These are phyloP conservation scores for Biscogniauxia marginata DNA, from an alignment of 2,329 filamentous ascomycete species.

Conservation along the genomic window DNA sequence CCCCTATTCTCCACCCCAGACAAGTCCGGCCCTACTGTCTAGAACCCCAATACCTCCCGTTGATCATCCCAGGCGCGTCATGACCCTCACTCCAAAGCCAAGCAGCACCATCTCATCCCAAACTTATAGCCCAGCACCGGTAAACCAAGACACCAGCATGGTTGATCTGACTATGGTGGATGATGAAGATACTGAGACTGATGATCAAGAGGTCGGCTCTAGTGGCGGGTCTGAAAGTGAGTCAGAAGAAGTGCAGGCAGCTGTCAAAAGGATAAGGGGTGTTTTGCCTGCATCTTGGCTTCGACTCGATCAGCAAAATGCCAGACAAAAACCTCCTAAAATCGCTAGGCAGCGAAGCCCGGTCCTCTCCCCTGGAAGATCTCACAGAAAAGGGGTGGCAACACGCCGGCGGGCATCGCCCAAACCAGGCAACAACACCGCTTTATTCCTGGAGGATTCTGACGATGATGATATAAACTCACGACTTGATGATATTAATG, in stretches of 20 bases:
- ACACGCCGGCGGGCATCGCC: slow-evolving; percentile 39
- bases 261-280: slow-evolving; percentile 51
- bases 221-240: slow-evolving; percentile 40
- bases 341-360: slow-evolving; percentile 30
- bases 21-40: slow-evolving; percentile 33
- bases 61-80: slow-evolving; percentile 10
- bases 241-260: slow-evolving; percentile 26
- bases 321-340: slow-evolving; percentile 33
- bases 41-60: slow-evolving; percentile 19
- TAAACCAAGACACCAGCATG: slow-evolving; percentile 11
- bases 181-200: slow-evolving; percentile 13
- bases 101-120: slow-evolving; percentile 29
- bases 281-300: slow-evolving; percentile 69
- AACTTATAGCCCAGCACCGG: slow-evolving; percentile 26
- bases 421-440: slow-evolving; percentile 26
- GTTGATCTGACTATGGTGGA: slow-evolving; percentile 29
- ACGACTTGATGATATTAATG: slow-evolving; percentile 19
- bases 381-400: slow-evolving; percentile 48
- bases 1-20: slow-evolving; percentile 39
- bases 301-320: slow-evolving; percentile 52
- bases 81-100: slow-evolving; percentile 27
- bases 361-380: slow-evolving; percentile 38
- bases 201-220: slow-evolving; percentile 15
- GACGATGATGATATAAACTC: slow-evolving; percentile 37
- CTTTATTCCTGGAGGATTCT: slow-evolving; percentile 47